Base-by-base conservation (phyloP, 108 stramenopile genomes). In the Epipyxis sp. region DNA sequence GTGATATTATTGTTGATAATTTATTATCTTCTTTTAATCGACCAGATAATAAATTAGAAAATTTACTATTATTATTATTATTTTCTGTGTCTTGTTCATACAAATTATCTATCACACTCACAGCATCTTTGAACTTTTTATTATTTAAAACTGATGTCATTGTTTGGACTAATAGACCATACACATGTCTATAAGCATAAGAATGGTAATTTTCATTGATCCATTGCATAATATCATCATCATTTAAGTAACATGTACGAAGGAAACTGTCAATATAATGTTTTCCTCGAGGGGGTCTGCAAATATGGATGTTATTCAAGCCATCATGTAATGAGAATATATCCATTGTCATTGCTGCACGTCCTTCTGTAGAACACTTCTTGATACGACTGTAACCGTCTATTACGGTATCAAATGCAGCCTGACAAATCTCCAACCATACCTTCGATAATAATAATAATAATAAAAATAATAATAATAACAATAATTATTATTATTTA, bases 341-440 rank as follows among this genome's bases (percentile, higher is more conserved):
- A 78, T 96, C 95, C 92, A 96, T 94, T 72, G 91, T 93, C 95
- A 96, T 94, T 13, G 92, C 79, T 16, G 94, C 89, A 59, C 95
- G 77, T 0, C 95, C 95, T 84, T 94, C 95, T 1, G 92, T 93
- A 6, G 93, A 93, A 69, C 94, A 96, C 68, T 61, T 82, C 39
- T 79, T 69, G 41, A 93, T 81, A 59, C 91, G 88, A 10, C 91
- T 81, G 79, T 93, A 96, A 13, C 94, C 94, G 62, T 94, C 92
- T 42, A 95, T 69, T 25, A 94, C 81, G 29, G 34, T 42, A 37
- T 74, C 71, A 42, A 74, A 74, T 35, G 71, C 71, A 32, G 6
- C 6, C 71, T 27, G 32, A 57, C 71, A 74, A 29, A 74, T 6
- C 34, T 74, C 71, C 50, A 74, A 6, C 71, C 71, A 74, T n/a